Evolutionary conservation across 176 grass and related monocot species (phyloP).

Genomic region (Themeda triandra): DNA sequence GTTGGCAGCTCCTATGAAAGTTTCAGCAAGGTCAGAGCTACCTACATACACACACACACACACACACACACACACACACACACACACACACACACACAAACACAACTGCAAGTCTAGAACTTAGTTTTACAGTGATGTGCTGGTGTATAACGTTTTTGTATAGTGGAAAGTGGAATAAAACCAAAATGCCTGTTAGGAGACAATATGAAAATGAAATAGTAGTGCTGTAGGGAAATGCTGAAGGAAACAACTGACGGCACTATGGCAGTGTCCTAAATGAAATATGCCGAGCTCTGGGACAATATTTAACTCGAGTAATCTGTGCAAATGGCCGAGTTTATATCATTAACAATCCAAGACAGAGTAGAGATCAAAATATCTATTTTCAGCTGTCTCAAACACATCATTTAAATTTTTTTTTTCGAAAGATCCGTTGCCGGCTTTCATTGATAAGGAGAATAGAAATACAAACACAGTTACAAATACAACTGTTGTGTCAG

Average conservation of each 20-base stretch:
- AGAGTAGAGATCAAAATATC: background rate
- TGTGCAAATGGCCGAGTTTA: background rate
- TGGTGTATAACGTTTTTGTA: constrained; percentile 13
- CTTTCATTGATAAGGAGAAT: too few species aligned
- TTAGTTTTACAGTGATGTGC: background rate
- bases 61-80: too few species aligned
- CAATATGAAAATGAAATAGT: background rate
- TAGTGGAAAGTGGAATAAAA: too few species aligned
- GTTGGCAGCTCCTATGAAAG: constrained; percentile 67
- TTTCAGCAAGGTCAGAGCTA: constrained; percentile 33
- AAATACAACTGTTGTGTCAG: too few species aligned
- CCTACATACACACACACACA: too few species aligned
- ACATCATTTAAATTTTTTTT: background rate
- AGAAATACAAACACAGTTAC: too few species aligned
- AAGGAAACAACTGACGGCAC: constrained; percentile 11
- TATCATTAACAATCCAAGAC: background rate
- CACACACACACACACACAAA: too few species aligned
- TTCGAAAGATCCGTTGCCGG: too few species aligned
- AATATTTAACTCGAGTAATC: constrained; percentile 7
- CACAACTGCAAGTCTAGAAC: background rate
- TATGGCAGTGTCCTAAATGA: background rate
- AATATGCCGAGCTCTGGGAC: background rate
- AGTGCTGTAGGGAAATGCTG: background rate
- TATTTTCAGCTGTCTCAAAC: background rate
- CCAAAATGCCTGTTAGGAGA: background rate